Evolutionary conservation across 2,329 filamentous ascomycete species (phyloP), one percentile per base, ranked within the genome.

Genomic region (Microdochium nivale): DNA sequence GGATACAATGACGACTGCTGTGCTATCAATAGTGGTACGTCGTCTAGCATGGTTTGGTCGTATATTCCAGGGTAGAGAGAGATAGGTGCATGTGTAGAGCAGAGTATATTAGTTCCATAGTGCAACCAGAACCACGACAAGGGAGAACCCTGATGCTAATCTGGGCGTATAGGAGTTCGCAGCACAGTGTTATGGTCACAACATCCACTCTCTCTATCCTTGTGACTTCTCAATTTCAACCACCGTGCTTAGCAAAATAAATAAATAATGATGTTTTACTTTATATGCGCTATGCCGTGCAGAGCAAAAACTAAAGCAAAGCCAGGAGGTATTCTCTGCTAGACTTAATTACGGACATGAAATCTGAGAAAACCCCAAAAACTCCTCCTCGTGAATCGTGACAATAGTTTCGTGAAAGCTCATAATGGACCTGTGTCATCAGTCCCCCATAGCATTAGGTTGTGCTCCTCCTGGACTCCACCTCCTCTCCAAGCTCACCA

Each of bases 401-500:
- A 48, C 21, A 25, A 24, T 48, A 9, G 24, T 48, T 25, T 48
- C 27, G 27, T 30, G 27, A 23, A 19, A 44, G 40, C 48, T 49
- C 48, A 30, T 49, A n/a, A 49, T 10, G 25, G 16, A 3, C 43
- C 43, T 10, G 30, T 4, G 8, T 25, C 27, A 35, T 40, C n/a
- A 21, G 14, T 21, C 33, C 16, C 13, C 24, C 14, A 14, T 16
- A 33, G 32, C 32, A 53, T n/a, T 25, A 47, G 24, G 48, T 25
- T 8, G 55, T 30, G 47, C 54, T 60, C 58, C 64, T 67, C 55
- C 62, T 68, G 44, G 64, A 63, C 60, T 76, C 74, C 16, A 81
- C 70, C 56, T 82, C 79, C 47, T 75, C 73, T 1, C 77, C 78
- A 25, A 83, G 62, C 58, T 78, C 76, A 53, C 69, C 70, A 2